Evolutionary conservation across 192 early-diverging fungal species (phyloP).

Genomic region (Mycoemilia scoparia): DNA sequence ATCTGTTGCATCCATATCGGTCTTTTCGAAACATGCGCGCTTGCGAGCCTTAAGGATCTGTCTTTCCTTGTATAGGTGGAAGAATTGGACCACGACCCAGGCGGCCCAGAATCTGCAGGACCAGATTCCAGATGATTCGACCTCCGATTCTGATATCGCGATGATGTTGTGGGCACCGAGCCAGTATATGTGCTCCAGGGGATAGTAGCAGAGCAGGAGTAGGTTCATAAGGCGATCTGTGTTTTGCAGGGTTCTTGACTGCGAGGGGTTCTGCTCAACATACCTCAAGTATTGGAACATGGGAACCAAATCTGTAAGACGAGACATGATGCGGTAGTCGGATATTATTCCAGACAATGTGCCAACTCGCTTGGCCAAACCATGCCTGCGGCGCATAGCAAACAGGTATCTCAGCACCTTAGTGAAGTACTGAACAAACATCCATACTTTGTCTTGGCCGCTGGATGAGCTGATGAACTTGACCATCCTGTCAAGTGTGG

Average conservation of each 20-base stretch:
- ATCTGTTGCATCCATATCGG: slow-evolving; percentile 38
- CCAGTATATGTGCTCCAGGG: slow-evolving; percentile 93
- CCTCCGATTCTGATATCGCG: slow-evolving; percentile 45
- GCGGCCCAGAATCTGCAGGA: slow-evolving; percentile 91
- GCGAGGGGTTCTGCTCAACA: slow-evolving; percentile 53
- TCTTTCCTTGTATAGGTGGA: slow-evolving; percentile 52
- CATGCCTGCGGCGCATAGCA: slow-evolving; percentile 33
- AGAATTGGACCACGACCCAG: slow-evolving; percentile 82
- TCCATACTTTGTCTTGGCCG: slow-evolving; percentile 54
- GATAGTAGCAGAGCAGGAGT: slow-evolving; percentile 75
- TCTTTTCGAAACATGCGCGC: slow-evolving; percentile 29
- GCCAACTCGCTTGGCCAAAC: slow-evolving; percentile 47
- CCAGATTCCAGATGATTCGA: slow-evolving; percentile 75
- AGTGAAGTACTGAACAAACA: slow-evolving; percentile 77
- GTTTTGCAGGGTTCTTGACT: slow-evolving; percentile 37
- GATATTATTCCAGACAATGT: slow-evolving; percentile 71
- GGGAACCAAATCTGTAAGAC: slow-evolving; percentile 66
- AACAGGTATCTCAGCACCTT: slow-evolving; percentile 75
- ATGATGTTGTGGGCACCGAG: slow-evolving; percentile 72
- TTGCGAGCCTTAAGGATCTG: slow-evolving; percentile 33
- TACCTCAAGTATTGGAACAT: slow-evolving; percentile 74
- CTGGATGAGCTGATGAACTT: slow-evolving; percentile 30
- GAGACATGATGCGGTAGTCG: slow-evolving; percentile 82
- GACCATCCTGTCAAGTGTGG: slow-evolving; percentile 46
- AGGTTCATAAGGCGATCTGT: slow-evolving; percentile 80